Evolutionary conservation across 306 rosid species (phyloP), one percentile per base, ranked within the genome.

Genomic region (Prosopis cineraria): DNA sequence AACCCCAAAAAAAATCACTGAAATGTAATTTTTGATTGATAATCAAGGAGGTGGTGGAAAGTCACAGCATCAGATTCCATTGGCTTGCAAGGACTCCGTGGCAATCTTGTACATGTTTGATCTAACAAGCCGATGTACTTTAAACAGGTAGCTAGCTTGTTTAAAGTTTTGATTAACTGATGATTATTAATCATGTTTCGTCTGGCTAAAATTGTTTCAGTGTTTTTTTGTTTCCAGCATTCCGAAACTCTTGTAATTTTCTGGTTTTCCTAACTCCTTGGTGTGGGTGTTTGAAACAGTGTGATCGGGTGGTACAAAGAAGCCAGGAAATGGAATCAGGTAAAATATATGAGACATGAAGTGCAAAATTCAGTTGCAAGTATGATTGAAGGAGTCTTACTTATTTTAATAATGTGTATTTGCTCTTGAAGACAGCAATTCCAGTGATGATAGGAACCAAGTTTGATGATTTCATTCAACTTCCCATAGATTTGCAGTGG

Each of bases 401-500:
- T 62, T 25, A 67, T 79, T 58, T 79, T 10, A 13, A 25, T 67
- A 45, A 4, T 66, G 53, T 68, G 30, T 68, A 36, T 14, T 39
- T 63, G 20, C 41, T 76, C 84, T 79, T 83, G 78, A 41, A 95
- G 99, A 86, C 93, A 1, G 98, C 97, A 82, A 89, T 95, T 80
- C 99, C 98, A 60, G 87, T 95, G 44, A 83, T 95, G 80, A 82
- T 95, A 67, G 98, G 98, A 79, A 90, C 98, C 62, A 95, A 95
- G 81, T 95, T 92, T 76, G 99, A 95, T 47, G 99, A 95, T 64
- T 95, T 95, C 86, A 93, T 95, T 86, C 99, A 93, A 65, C 99
- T 95, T 41, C 99, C 99, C 5, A 82, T 95, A 63, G 99, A 95
- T 86, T 64, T 95, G 91, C 99, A 95, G 55, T 92, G 99, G 99